phyloP scores from a whole-genome alignment of 139 green algal genomes.

The Coccomyxa sp. region DNA sequence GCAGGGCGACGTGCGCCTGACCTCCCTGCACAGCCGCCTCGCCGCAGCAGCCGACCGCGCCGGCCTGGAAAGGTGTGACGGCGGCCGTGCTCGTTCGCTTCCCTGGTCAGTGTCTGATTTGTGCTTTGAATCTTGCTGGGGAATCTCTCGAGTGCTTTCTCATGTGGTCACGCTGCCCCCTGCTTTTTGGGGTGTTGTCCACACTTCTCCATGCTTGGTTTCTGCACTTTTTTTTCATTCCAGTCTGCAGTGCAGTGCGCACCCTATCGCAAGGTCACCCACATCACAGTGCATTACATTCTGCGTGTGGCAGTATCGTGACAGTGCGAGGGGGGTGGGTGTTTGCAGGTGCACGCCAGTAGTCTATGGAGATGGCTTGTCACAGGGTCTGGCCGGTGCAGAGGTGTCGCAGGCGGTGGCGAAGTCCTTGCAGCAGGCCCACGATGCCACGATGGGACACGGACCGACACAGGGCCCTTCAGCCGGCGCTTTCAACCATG shows the following conservation, averaged over 20 bases:
- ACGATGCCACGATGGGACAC: background rate
- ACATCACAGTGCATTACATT: background rate
- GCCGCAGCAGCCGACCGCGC: background rate
- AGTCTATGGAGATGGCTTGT: background rate
- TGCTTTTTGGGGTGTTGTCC: background rate
- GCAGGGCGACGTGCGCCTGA: slow-evolving; percentile 17
- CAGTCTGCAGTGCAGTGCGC: background rate
- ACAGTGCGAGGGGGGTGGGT: background rate
- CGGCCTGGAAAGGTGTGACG: background rate
- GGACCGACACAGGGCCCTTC: too few species aligned
- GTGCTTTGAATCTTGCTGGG: too few species aligned
- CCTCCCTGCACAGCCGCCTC: slow-evolving; percentile 25
- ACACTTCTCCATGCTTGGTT: background rate
- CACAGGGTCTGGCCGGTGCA: background rate
- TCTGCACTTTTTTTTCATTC: background rate
- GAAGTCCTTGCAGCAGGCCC: background rate
- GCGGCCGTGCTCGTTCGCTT: too few species aligned
- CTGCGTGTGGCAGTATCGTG: background rate
- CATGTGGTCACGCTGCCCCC: background rate
- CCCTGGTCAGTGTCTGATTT: background rate
- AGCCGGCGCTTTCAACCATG: too few species aligned
- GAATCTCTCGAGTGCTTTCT: background rate
- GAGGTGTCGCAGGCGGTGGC: background rate
- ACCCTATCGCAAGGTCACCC: background rate
- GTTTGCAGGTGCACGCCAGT: background rate